A percentile compares a stretch with the other conserved stretches of the same genome.
phyloP scores from a whole-genome alignment of 179 eudicot genomes.

The Corrigiola litoralis region DNA sequence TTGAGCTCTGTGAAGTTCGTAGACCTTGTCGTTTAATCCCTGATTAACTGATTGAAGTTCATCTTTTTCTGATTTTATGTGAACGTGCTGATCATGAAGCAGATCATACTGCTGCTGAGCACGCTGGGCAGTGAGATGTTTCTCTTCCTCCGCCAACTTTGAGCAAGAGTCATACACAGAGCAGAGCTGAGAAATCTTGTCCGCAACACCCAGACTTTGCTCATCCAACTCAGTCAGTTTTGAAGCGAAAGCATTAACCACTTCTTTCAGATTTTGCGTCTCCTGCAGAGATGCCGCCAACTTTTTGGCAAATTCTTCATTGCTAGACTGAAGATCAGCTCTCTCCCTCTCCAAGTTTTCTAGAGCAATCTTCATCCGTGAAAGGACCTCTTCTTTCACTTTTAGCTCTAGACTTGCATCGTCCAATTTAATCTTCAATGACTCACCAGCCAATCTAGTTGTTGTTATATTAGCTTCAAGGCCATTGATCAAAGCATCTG shows the following conservation, averaged over 20 bases:
- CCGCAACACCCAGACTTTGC: conserved; percentile 53
- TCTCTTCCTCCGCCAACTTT: conserved; percentile 50
- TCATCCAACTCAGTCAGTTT: conserved; percentile 55
- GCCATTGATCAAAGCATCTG: conserved; percentile 55
- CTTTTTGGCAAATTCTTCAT: conserved; percentile 39
- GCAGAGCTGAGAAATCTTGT: conserved; percentile 50
- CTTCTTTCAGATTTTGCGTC: conserved; percentile 54
- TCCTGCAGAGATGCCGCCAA: conserved; percentile 51
- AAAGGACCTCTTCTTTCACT: conserved; percentile 53
- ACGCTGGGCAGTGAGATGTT: conserved; percentile 41
- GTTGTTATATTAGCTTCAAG: conserved; percentile 55
- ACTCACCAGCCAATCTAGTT: conserved; percentile 38
- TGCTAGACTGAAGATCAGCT: conserved; percentile 46
- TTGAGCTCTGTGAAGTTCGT: conserved; percentile 64
- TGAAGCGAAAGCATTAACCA: conserved; percentile 42
- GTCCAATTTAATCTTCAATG: conserved; percentile 49
- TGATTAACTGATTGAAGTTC: conserved; percentile 44
- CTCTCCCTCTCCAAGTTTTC: conserved; percentile 59
- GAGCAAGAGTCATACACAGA: conserved; percentile 43
- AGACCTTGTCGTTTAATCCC: conserved; percentile 48
- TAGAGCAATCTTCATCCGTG: conserved; percentile 40
- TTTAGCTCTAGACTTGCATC: conserved; percentile 44
- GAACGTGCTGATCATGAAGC: conserved; percentile 45
- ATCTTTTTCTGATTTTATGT: conserved; percentile 55
- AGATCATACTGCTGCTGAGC: conserved; percentile 49